Conservation (phyloP, 371 early-diverging fungal species). For the Batkoa obscura region DNA sequence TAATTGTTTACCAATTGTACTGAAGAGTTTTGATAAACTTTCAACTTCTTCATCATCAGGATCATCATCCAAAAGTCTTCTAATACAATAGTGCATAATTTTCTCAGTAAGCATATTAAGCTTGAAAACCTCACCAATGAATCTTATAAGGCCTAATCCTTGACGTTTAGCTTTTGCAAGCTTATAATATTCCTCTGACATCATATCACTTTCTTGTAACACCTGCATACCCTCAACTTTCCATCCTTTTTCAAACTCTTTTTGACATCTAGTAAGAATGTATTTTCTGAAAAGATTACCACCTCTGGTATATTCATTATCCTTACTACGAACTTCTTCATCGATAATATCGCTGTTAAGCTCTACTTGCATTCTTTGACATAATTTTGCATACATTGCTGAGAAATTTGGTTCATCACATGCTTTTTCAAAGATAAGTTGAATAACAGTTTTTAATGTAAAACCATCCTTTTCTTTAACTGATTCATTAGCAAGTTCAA, state of each 20-base stretch:
- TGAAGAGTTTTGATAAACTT: slow-evolving; percentile 73
- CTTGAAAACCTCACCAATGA: slow-evolving; percentile 91
- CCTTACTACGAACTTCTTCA: slow-evolving; percentile 21
- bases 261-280: slow-evolving; percentile 77
- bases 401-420: slow-evolving; percentile 82
- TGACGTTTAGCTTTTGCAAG: slow-evolving; percentile 83
- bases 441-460: slow-evolving; percentile 57
- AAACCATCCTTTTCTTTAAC: slow-evolving; percentile 41
- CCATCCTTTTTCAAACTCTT: slow-evolving; percentile 74
- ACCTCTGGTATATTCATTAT: slow-evolving; percentile 32
- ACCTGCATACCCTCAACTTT: slow-evolving; percentile 30
- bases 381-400: slow-evolving; percentile 74
- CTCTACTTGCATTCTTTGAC: slow-evolving; percentile 40
- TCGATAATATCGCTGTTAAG: slow-evolving; percentile 32
- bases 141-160: slow-evolving; percentile 76
- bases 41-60: slow-evolving; percentile 71
- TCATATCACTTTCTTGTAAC: slow-evolving; percentile 23
- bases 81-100: slow-evolving; percentile 79
- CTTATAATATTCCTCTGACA: slow-evolving; percentile 63
- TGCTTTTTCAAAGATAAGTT: slow-evolving; percentile 82
- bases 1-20: slow-evolving; percentile 47
- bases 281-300: slow-evolving; percentile 71
- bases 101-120: slow-evolving; percentile 66
- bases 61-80: slow-evolving; percentile 41
- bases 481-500: slow-evolving; percentile 50